Percentiles rank a stretch among this genome's conserved stretches.
Conservation (phyloP, 73 alveolate species). For the Durusdinium trenchii region DNA sequence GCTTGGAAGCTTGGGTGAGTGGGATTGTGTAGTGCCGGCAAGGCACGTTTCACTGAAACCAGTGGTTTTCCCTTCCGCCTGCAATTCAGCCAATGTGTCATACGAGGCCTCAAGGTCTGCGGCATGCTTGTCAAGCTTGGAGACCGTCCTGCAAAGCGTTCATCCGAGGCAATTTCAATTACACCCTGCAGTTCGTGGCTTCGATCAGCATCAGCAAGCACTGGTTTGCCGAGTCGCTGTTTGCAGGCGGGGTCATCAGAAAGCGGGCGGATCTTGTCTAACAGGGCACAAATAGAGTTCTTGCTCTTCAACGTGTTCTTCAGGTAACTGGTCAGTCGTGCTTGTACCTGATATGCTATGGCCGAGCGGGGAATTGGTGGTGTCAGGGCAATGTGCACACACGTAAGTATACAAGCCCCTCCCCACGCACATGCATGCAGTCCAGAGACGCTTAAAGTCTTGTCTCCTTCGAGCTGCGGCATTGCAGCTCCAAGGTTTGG, state of each 20-base stretch:
- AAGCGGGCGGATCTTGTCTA: not conserved
- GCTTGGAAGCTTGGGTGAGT: too few relatives aligned
- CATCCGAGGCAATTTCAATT: not conserved
- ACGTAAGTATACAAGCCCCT: too few relatives aligned
- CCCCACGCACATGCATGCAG: too few relatives aligned
- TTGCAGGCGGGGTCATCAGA: not conserved
- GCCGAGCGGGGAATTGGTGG: too few relatives aligned
- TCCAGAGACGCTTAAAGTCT: not conserved
- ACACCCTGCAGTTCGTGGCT: not conserved
- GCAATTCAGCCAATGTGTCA: not conserved
- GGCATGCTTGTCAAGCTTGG: not conserved
- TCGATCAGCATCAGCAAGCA: not conserved
- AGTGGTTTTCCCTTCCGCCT: slow-evolving; percentile 11
- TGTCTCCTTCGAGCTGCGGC: not conserved
- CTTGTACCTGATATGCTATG: not conserved
- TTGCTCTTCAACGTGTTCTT: not conserved
- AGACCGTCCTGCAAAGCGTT: not conserved
- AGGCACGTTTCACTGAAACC: not conserved
- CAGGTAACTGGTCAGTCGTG: not conserved
- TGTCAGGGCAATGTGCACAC: too few relatives aligned
- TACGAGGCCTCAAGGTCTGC: not conserved
- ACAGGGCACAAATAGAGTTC: not conserved
- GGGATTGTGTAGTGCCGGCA: not conserved
- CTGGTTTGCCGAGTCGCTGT: not conserved
- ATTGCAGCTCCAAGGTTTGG: not conserved